Evolutionary conservation across 352 stramenopile genomes (phyloP).

Genomic region (Phytophthora boehmeriae): DNA sequence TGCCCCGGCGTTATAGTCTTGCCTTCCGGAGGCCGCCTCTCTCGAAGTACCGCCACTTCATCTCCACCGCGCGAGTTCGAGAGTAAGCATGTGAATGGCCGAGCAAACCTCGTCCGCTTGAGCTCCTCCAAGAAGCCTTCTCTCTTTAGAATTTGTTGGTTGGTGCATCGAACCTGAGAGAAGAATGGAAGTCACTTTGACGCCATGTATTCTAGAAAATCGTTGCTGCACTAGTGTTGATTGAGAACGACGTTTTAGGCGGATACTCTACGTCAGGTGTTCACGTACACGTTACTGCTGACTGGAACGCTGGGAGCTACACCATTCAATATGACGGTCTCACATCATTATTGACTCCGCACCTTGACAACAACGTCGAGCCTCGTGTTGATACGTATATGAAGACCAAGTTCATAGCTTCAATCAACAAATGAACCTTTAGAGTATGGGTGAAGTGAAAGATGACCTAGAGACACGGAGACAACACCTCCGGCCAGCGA

Average conservation of each 20-base stretch:
- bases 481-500: neutral
- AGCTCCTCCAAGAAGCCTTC: too few species aligned
- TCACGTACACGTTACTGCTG: neutral
- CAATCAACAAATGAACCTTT: neutral
- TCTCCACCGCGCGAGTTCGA: too few species aligned
- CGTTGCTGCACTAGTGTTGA: too few species aligned
- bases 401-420: conserved; percentile 9
- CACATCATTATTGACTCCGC: conserved; percentile 3
- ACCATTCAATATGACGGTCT: conserved; percentile 13
- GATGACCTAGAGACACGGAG: neutral
- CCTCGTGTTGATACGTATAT: neutral
- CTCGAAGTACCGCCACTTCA: too few species aligned
- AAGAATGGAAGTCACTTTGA: too few species aligned
- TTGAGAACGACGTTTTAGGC: conserved; percentile 19
- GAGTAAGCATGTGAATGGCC: too few species aligned
- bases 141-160: too few species aligned
- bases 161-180: too few species aligned
- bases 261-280: conserved; percentile 9
- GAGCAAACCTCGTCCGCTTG: too few species aligned
- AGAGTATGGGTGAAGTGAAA: conserved; percentile 2
- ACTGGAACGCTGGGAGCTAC: neutral
- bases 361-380: neutral
- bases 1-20: too few species aligned
- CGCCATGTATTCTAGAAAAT: too few species aligned
- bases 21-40: too few species aligned